These are phyloP conservation scores for Ceratobasidium theobromae DNA, from an alignment of 1,284 basidiomycete species.

Conservation along the genomic window DNA sequence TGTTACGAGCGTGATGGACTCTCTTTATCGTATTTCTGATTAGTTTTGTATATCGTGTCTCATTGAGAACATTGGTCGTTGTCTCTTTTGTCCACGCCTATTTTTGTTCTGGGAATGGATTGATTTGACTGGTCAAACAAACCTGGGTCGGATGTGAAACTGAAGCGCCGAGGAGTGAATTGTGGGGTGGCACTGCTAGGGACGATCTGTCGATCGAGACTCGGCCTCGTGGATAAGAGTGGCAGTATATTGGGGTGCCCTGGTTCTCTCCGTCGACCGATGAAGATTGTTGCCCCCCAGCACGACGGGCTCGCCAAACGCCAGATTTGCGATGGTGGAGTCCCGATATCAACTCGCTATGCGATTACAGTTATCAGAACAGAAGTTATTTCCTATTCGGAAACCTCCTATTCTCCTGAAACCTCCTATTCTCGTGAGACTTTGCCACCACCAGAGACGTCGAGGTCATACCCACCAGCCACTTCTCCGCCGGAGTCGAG, in stretches of 20 bases:
- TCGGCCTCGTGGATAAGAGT: too few species aligned
- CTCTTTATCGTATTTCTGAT: neutral
- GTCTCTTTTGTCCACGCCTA: too few species aligned
- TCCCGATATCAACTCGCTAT: neutral
- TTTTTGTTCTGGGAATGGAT: too few species aligned
- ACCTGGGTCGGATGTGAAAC: too few species aligned
- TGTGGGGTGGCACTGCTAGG: too few species aligned
- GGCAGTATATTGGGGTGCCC: too few species aligned
- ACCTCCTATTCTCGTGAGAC: neutral
- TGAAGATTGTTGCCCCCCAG: neutral
- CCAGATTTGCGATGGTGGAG: neutral
- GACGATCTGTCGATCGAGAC: too few species aligned
- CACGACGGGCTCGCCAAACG: neutral
- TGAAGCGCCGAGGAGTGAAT: too few species aligned
- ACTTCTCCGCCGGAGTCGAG: too few species aligned
- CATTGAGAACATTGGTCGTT: constrained; percentile 15
- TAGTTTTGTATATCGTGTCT: neutral
- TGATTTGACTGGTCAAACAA: too few species aligned
- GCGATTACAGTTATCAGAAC: neutral
- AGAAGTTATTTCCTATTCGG: neutral
- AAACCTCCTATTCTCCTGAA: neutral
- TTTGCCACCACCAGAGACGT: neutral
- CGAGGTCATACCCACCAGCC: too few species aligned
- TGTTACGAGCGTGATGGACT: constrained; percentile 6
- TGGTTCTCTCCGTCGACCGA: neutral